Conservation (phyloP, 257 asterid species). For the Solanum rostratum region DNA sequence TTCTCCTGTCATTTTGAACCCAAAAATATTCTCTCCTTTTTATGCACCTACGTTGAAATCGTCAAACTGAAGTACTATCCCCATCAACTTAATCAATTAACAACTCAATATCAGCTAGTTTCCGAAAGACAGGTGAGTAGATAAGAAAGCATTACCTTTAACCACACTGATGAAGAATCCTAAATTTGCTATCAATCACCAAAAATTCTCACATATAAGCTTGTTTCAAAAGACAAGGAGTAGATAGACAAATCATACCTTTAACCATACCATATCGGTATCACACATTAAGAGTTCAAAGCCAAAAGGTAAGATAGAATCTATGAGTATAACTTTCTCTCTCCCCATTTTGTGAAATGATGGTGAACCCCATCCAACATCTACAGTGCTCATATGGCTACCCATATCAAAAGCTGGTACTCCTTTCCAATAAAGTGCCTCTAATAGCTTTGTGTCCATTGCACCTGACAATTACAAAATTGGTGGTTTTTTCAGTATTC, state of each 20-base stretch:
- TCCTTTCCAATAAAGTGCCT: constrained; percentile 97
- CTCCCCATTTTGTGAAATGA: constrained; percentile 97
- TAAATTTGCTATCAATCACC: neutral
- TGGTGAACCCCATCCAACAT: constrained; percentile 96
- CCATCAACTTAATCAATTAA: neutral
- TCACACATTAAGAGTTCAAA: constrained; percentile 95
- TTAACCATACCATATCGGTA: constrained; percentile 98
- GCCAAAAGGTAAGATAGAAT: constrained; percentile 75
- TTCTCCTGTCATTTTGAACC: neutral
- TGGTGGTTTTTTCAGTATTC: neutral
- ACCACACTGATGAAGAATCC: constrained; percentile 22
- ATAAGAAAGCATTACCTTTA: constrained; percentile 50
- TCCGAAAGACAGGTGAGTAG: neutral
- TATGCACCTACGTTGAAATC: neutral
- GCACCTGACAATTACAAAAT: constrained; percentile 49
- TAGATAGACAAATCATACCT: constrained; percentile 43
- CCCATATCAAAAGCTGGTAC: constrained; percentile 97
- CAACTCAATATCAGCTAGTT: neutral
- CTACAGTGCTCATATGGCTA: constrained; percentile 95
- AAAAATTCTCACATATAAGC: neutral
- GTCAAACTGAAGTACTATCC: neutral
- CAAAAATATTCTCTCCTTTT: neutral
- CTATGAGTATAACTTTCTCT: constrained; percentile 84
- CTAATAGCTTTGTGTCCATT: constrained; percentile 87
- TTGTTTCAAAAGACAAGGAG: neutral